phyloP scores from a whole-genome alignment of 1,284 basidiomycete species.

The Cutaneotrichosporon sp. region DNA sequence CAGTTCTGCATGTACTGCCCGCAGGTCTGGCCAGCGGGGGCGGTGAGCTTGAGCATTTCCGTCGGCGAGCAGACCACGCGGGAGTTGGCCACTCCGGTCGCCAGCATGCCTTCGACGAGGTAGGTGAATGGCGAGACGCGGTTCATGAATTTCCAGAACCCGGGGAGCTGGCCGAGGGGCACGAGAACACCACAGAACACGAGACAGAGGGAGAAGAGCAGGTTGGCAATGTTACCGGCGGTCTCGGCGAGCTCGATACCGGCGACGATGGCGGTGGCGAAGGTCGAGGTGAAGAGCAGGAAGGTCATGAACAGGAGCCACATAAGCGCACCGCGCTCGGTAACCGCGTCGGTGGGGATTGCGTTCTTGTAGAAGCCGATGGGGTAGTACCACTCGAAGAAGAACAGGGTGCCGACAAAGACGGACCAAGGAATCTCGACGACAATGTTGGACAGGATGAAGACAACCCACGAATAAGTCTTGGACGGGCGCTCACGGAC shows the following conservation, averaged over 20 bases:
- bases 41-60: conserved; percentile 47
- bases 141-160: conserved; percentile 82
- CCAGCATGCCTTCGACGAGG: conserved; percentile 48
- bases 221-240: conserved; percentile 49
- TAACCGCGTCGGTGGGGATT: conserved; percentile 32
- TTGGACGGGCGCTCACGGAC: conserved; percentile 67
- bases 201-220: conserved; percentile 49
- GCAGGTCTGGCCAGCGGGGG: conserved; percentile 49
- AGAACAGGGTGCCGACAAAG: conserved; percentile 51
- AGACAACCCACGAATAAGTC: conserved; percentile 77
- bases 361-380: conserved; percentile 48
- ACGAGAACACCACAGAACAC: conserved; percentile 64
- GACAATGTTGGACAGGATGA: conserved; percentile 51
- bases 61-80: conserved; percentile 45
- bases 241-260: conserved; percentile 47
- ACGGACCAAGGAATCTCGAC: conserved; percentile 51
- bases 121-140: conserved; percentile 66
- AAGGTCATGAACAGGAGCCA: conserved; percentile 44
- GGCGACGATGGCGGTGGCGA: conserved; percentile 44
- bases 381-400: conserved; percentile 51
- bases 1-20: conserved; percentile 46
- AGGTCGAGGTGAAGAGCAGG: conserved; percentile 49
- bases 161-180: conserved; percentile 51
- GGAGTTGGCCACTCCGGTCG: conserved; percentile 55
- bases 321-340: conserved; percentile 41